These are phyloP conservation scores for Fusarium sp. DNA, from an alignment of 2,329 filamentous ascomycete species.

Conservation along the genomic window DNA sequence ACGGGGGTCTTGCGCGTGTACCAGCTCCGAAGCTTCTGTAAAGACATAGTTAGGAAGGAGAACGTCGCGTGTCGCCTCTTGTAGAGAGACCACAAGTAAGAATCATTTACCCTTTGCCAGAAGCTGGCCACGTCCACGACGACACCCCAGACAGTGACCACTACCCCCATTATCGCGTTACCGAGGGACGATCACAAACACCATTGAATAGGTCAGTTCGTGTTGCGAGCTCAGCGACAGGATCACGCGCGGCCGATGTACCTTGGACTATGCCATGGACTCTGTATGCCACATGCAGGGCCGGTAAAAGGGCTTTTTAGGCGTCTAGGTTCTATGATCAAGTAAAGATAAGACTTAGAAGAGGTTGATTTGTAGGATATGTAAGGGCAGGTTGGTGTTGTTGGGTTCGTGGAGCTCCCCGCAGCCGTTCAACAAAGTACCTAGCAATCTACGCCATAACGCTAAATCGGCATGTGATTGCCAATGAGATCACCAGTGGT, in stretches of 20 bases:
- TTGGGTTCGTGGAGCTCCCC: conserved; percentile 46
- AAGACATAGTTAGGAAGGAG: conserved; percentile 37
- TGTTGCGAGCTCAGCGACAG: conserved; percentile 28
- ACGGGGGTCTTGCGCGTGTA: conserved; percentile 75
- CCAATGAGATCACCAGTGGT: conserved; percentile 48
- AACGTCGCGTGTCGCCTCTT: conserved; percentile 14
- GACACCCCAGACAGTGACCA: conserved; percentile 69
- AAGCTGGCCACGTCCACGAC: conserved; percentile 73
- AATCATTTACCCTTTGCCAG: conserved; percentile 71
- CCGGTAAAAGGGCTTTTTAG: conserved; percentile 11
- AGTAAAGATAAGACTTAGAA: not conserved
- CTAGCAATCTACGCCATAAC: conserved; percentile 17
- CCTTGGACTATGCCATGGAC: conserved; percentile 42
- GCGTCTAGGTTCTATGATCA: conserved; percentile 5
- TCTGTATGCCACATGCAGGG: conserved; percentile 32
- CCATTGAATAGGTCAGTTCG: conserved; percentile 40
- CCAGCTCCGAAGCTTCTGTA: conserved; percentile 78
- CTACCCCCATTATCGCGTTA: conserved; percentile 60
- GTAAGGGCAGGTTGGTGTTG: conserved; percentile 44
- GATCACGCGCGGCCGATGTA: conserved; percentile 35
- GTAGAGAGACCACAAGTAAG: not conserved
- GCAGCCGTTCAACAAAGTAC: conserved; percentile 45
- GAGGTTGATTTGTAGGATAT: conserved; percentile 22
- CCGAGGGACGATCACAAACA: conserved; percentile 55
- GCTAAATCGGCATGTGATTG: conserved; percentile 53